Base-by-base conservation (phyloP, 768 basidiomycete genomes). In the Russula emetica region DNA sequence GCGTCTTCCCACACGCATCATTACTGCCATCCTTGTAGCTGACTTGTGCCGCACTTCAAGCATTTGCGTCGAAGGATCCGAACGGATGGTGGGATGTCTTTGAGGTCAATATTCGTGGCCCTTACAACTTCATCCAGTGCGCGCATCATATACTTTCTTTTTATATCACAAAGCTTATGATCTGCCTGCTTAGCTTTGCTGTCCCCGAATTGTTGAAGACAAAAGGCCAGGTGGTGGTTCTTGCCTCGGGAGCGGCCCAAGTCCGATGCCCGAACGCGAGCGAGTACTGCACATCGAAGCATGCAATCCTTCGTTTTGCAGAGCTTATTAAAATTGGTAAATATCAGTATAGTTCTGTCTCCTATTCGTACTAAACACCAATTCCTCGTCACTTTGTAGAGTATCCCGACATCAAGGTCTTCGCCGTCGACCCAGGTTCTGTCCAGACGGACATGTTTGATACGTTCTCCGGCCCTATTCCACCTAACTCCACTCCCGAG, bases 81-180 rank as follows among this genome's bases (percentile, higher is more conserved):
- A 30, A 14, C 0, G 58, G 20, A n/a, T 66, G 65, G 65, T 66
- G 61, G 65, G 45, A 58, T 4, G 57, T 63, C 5, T 13, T 59
- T 13, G 66, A 67, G 20, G 42, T 60, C 62, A 67, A 64, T 13
- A 16, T 67, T 10, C 62, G 61, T 20, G 66, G 66, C 1, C 38
- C 58, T 1, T 64, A 63, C 47, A 60, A 63, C 30, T 55, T 52
- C 14, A 55, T 49, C 10, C 58, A 60, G 66, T 66, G 28, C 30
- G 51, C 5, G 5, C 44, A 42, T 44, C 30, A 44, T 44, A 6
- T 18, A 13, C 14, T 22, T n/a, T n/a, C n/a, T 6, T 10, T 20
- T 20, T 16, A 9, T 24, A 8, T 7, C 24, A 3, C 30, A 47
- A 47, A 7, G 20, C 28, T 45, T 32, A 45, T 38, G 11, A n/a